These are phyloP conservation scores for Aspergillus sojae DNA, from an alignment of 2,329 filamentous ascomycete species.

Conservation along the genomic window DNA sequence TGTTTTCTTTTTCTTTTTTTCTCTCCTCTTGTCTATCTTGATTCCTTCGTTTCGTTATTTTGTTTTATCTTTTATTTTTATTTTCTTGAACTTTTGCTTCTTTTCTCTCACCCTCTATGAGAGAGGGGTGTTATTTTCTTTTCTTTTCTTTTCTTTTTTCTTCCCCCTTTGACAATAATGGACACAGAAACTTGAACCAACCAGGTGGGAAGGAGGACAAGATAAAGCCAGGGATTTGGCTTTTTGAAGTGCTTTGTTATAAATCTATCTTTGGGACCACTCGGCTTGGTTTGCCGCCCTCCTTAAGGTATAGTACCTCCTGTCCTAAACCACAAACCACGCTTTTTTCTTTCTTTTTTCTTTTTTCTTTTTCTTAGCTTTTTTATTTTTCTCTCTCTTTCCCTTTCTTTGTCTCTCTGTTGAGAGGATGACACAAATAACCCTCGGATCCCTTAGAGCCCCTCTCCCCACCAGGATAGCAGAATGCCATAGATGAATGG, in stretches of 20 bases:
- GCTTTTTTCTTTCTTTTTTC: not conserved
- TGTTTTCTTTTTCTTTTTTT: conserved; percentile 10
- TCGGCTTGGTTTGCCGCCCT: conserved; percentile 9
- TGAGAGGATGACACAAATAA: conserved; percentile 1
- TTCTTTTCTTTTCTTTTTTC: conserved; percentile 1
- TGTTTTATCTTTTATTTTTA: not conserved
- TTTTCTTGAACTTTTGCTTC: not conserved
- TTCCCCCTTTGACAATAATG: conserved; percentile 24
- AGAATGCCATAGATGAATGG: conserved; percentile 3
- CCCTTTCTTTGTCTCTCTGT: conserved; percentile 6
- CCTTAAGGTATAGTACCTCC: conserved; percentile 7
- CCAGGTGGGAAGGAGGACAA: conserved; percentile 14
- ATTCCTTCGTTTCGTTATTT: not conserved
- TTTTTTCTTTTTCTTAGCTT: conserved; percentile 3
- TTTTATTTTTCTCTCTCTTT: conserved; percentile 2
- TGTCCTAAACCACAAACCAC: conserved; percentile 1
- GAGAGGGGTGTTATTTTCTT: not conserved
- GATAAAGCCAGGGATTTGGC: conserved; percentile 22
- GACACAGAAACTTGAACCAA: conserved; percentile 26
- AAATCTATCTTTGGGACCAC: conserved; percentile 19
- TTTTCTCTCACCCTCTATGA: not conserved
- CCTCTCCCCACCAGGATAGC: not conserved
- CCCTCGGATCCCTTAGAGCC: not conserved
- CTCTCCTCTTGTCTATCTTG: conserved; percentile 13
- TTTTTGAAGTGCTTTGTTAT: conserved; percentile 25